Base-by-base conservation (phyloP, 2,329 filamentous ascomycete species). In the Penicillium sp. region DNA sequence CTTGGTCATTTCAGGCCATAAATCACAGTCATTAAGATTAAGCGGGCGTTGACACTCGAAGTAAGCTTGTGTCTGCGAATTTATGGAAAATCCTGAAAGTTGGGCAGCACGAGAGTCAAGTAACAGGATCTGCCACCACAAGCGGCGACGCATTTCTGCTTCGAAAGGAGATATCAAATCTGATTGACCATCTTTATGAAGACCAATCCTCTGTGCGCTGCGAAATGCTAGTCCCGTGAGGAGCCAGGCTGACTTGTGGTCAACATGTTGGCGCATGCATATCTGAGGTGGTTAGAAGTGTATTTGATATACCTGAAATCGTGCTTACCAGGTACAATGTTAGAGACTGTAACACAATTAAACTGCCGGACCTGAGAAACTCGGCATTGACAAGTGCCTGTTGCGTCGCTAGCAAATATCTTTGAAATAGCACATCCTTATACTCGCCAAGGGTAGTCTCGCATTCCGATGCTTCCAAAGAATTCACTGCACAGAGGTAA, bases 101-200 rank as follows among this genome's bases (percentile, higher is more conserved):
- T 35, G 43, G 21, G 52, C 52, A 14, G 46, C 30, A 11, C 52
- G 33, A 35, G 30, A 35, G 28, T 55, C 52, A 4, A 55, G 20
- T 14, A 48, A 20, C 5, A 33, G 28, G 4, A 55, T 47, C 45
- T 55, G 52, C 52, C 52, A 55, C 52, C 52, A 55, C 16, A 55
- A 23, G 12, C 52, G 52, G 18, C 30, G 45, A 3, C 52, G 52
- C 30, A 55, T 42, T 47, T 55, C 52, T 20, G 45, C 21, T 14
- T 55, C 52, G 5, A 55, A 55, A 30, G 43, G 28, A 1, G 45
- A 18, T 35, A 38, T 35, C 28, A 7, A 8, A 11, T 24, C 33
- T 9, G 52, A 11, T 5, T 20, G 28, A 28, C 23, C 46, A 23
- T 47, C 28, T 8, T 55, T 46, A 16, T 55, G 52, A 14, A 55